Base-by-base conservation (phyloP, 371 early-diverging fungal species). In the Rhizomucor pusillus region DNA sequence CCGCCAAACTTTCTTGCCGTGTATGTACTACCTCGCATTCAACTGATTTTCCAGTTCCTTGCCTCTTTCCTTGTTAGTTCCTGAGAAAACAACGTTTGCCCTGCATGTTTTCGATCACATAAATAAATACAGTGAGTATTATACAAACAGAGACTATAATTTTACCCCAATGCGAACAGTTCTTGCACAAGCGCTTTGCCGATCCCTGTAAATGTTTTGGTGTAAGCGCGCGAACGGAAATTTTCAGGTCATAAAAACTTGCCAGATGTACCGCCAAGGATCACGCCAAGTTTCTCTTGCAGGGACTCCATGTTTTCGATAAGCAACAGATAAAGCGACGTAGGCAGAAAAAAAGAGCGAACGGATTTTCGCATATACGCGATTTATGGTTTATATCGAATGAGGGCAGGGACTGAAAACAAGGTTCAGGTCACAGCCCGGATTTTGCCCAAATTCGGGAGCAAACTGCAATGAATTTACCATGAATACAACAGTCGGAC, bases 251-350 rank as follows among this genome's bases (percentile, higher is more conserved):
- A n/a, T 43, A 3, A 10, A 11, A 29, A 24, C 12, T 39, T 53
- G 65, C 70, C 70, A 35, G 70, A 69, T 18, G 70, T 69, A 3
- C 66, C 70, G 22, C 70, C 70, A 37, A 56, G 58, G 5, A 69
- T 37, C 3, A 62, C 46, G 3, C 59, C 43, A 14, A 59, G 52
- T 33, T 63, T 63, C 16, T 62, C 54, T 41, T 54, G 49, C 1
- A 63, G 29, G 3, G 7, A 29, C 29, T 29, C 5, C 29, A 29
- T 29, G 29, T 7, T 29, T n/a, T n/a, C n/a, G n/a, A n/a, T n/a
- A n/a, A n/a, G n/a, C n/a, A n/a, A n/a, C n/a, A n/a, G n/a, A n/a
- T n/a, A n/a, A n/a, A n/a, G n/a, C n/a, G 29, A 29, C 5, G 29
- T 29, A 7, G 7, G 29, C 29, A 29, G 7, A 5, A 7, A 29